Evolutionary conservation across 164 flowering plant species (phyloP).

Genomic region (Litsea cubeba): DNA sequence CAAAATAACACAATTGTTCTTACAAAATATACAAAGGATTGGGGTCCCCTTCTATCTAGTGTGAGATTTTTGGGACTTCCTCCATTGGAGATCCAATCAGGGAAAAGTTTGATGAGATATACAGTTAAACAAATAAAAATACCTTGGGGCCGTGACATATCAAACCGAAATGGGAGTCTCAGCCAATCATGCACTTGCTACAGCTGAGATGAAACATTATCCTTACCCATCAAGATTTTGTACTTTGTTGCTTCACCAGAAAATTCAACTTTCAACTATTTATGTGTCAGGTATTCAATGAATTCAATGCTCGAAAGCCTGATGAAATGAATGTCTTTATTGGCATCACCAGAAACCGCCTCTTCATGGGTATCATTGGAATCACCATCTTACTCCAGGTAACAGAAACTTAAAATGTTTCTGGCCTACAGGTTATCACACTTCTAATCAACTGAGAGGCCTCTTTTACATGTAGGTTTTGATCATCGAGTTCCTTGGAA

Average conservation of each 20-base stretch:
- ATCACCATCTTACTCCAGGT: slow-evolving; percentile 78
- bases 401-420: neutral
- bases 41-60: too few relatives aligned
- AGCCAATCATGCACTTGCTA: neutral
- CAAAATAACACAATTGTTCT: too few relatives aligned
- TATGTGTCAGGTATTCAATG: slow-evolving; percentile 64
- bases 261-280: neutral
- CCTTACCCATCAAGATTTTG: neutral
- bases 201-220: neutral
- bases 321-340: slow-evolving; percentile 71
- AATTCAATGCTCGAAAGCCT: slow-evolving; percentile 91
- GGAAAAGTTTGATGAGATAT: too few relatives aligned
- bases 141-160: too few relatives aligned
- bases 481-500: slow-evolving; percentile 76
- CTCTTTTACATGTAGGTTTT: slow-evolving; percentile 35
- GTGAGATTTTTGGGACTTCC: too few relatives aligned
- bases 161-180: too few relatives aligned
- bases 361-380: slow-evolving; percentile 67
- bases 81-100: too few relatives aligned
- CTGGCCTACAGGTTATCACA: too few relatives aligned
- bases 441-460: neutral
- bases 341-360: slow-evolving; percentile 65
- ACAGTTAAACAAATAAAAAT: too few relatives aligned
- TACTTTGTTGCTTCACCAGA: neutral
- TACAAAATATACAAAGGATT: too few relatives aligned